Evolutionary conservation across 768 basidiomycete species (phyloP).

Genomic region (Mycena epipterygia): DNA sequence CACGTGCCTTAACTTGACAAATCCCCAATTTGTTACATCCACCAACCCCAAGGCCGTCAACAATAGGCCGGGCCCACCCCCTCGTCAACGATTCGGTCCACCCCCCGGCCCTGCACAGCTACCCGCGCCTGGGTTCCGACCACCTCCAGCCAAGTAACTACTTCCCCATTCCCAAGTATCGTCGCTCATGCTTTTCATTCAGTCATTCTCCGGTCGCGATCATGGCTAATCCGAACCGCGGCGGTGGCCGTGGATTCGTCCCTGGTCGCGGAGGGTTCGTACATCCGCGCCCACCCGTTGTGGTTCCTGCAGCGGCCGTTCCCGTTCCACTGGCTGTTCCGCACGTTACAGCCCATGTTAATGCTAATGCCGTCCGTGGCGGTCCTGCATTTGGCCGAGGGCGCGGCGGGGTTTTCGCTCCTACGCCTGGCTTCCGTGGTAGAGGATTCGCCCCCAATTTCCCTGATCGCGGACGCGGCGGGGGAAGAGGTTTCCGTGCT

Average conservation of each 20-base stretch:
- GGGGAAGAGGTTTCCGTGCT: conserved; percentile 32
- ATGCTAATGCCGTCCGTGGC: conserved; percentile 18
- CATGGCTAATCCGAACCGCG: conserved; percentile 83
- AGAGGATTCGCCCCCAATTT: conserved; percentile 31
- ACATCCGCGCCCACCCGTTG: neutral
- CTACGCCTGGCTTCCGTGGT: conserved; percentile 26
- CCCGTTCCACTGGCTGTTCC: neutral
- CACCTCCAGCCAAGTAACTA: conserved; percentile 58
- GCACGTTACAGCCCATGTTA: neutral
- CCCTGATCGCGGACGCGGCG: conserved; percentile 26
- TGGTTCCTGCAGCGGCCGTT: neutral
- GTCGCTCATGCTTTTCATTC: conserved; percentile 23
- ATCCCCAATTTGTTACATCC: conserved; percentile 87
- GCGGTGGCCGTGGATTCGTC: conserved; percentile 40
- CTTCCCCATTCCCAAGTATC: conserved; percentile 9
- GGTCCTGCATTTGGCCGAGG: conserved; percentile 24
- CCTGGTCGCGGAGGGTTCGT: conserved; percentile 18
- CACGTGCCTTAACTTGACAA: conserved; percentile 89
- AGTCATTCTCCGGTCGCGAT: conserved; percentile 69
- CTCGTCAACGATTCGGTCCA: conserved; percentile 65
- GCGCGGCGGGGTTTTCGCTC: conserved; percentile 28
- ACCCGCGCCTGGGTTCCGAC: conserved; percentile 71
- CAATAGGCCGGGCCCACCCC: conserved; percentile 74
- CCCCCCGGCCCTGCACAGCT: conserved; percentile 66
- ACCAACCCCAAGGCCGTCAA: conserved; percentile 70